A percentile compares a stretch with the other conserved stretches of the same genome.
phyloP scores from a whole-genome alignment of 805 yeast genomes.

The Jamesozyma spencerorum region DNA sequence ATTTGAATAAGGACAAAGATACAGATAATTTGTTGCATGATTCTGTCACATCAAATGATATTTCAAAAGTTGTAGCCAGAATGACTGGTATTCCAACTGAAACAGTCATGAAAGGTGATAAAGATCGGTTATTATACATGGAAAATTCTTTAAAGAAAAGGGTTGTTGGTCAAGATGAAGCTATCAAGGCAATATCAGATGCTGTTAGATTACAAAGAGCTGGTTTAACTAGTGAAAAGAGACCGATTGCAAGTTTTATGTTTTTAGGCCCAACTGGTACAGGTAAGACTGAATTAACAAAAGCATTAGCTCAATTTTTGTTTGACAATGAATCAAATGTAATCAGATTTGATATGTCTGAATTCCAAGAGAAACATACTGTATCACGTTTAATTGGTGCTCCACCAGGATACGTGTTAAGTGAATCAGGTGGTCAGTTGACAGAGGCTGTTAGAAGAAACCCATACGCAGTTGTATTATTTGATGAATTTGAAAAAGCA shows the following conservation, averaged over 20 bases:
- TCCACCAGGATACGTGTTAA: slow-evolving; percentile 96
- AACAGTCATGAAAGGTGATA: slow-evolving; percentile 86
- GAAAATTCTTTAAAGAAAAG: slow-evolving; percentile 65
- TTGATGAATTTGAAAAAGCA: slow-evolving; percentile 96
- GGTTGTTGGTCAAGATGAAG: slow-evolving; percentile 94
- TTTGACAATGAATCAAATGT: slow-evolving; percentile 85
- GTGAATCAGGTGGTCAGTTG: slow-evolving; percentile 86
- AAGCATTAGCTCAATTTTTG: slow-evolving; percentile 82
- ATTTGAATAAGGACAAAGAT: slow-evolving; percentile 25
- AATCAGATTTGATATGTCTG: slow-evolving; percentile 94
- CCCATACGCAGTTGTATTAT: slow-evolving; percentile 85
- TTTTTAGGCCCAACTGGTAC: slow-evolving; percentile 98
- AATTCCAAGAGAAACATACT: slow-evolving; percentile 90
- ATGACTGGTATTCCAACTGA: slow-evolving; percentile 95
- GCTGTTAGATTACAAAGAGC: slow-evolving; percentile 96
- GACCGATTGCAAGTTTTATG: slow-evolving; percentile 95
- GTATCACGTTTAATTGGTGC: slow-evolving; percentile 90
- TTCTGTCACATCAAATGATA: slow-evolving; percentile 88
- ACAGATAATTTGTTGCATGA: slow-evolving; percentile 47
- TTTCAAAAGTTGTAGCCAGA: slow-evolving; percentile 81
- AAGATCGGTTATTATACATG: slow-evolving; percentile 83
- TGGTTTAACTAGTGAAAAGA: slow-evolving; percentile 84
- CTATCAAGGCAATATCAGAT: slow-evolving; percentile 79
- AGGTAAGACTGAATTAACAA: slow-evolving; percentile 93
- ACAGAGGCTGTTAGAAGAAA: slow-evolving; percentile 94